Percentiles rank a stretch among this genome's conserved stretches.
Evolutionary conservation across 345 rosid genomes (phyloP).

Genomic region (Reutealis trisperma): DNA sequence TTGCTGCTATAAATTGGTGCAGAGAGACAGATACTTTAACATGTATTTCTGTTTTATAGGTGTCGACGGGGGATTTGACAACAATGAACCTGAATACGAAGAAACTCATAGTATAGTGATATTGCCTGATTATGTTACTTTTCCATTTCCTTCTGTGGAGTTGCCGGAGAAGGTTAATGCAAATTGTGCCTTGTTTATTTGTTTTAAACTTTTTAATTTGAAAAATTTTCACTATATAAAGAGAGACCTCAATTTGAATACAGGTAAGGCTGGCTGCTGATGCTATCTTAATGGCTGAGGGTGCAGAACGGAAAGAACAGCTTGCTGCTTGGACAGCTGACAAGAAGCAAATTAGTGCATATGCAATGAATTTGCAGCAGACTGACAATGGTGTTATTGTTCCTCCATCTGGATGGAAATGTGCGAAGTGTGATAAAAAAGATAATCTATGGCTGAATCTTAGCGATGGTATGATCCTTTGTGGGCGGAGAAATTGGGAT

Average conservation of each 20-base stretch:
- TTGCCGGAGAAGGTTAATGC: slow-evolving; percentile 90
- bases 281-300: slow-evolving; percentile 71
- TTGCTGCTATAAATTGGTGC: not conserved
- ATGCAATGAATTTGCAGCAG: slow-evolving; percentile 78
- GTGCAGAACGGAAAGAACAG: slow-evolving; percentile 87
- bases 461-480: slow-evolving; percentile 96
- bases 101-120: slow-evolving; percentile 66
- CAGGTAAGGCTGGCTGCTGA: slow-evolving; percentile 95
- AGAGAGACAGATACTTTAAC: not conserved
- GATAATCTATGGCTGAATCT: slow-evolving; percentile 97
- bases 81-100: slow-evolving; percentile 79
- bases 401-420: slow-evolving; percentile 93
- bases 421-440: slow-evolving; percentile 83
- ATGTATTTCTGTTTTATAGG: slow-evolving; percentile 47
- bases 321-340: slow-evolving; percentile 97
- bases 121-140: slow-evolving; percentile 69
- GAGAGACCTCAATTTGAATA: slow-evolving; percentile 12
- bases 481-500: slow-evolving; percentile 96
- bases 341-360: slow-evolving; percentile 72
- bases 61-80: slow-evolving; percentile 93
- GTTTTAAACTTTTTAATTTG: not conserved
- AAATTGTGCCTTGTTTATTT: not conserved
- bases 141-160: slow-evolving; percentile 88
- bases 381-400: slow-evolving; percentile 67
- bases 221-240: not conserved